Evolutionary conservation across 1,139 yeast species (phyloP).

Genomic region (Zygoascus meyerae): DNA sequence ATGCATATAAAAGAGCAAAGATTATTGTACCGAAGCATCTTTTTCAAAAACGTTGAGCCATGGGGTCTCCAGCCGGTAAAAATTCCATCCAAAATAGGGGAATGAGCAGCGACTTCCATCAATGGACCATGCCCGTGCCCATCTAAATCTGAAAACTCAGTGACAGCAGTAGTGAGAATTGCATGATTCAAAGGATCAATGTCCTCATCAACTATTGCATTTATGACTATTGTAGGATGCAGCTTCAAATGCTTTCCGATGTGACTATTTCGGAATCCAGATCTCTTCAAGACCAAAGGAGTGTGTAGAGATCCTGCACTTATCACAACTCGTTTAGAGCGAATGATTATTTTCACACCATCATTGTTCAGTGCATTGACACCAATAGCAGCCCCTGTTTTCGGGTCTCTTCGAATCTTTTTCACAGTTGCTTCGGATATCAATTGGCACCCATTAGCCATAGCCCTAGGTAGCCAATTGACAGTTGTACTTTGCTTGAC

Average conservation of each 20-base stretch:
- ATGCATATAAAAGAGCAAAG: constrained; percentile 43
- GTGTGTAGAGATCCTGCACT: constrained; percentile 51
- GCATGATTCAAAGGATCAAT: constrained; percentile 38
- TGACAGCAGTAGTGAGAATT: constrained; percentile 49
- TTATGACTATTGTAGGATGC: constrained; percentile 45
- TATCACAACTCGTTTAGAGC: constrained; percentile 35
- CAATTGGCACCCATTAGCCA: constrained; percentile 44
- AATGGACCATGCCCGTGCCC: constrained; percentile 55
- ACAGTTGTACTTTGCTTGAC: constrained; percentile 50
- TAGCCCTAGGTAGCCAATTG: constrained; percentile 51
- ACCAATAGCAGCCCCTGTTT: constrained; percentile 43
- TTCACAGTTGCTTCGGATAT: constrained; percentile 46
- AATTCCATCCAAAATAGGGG: constrained; percentile 40
- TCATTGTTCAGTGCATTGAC: constrained; percentile 28
- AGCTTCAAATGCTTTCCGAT: constrained; percentile 52
- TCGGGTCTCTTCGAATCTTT: constrained; percentile 38
- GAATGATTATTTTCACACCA: constrained; percentile 29
- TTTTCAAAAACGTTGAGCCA: constrained; percentile 33
- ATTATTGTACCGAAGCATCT: constrained; percentile 40
- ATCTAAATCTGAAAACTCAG: constrained; percentile 47
- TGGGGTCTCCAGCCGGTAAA: constrained; percentile 45
- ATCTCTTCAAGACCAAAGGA: constrained; percentile 45
- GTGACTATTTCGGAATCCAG: constrained; percentile 49
- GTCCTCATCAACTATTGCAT: constrained; percentile 40
- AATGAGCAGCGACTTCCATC: constrained; percentile 47